Base-by-base conservation (phyloP, 108 stramenopile genomes). In the Mediolabrus comicus region DNA sequence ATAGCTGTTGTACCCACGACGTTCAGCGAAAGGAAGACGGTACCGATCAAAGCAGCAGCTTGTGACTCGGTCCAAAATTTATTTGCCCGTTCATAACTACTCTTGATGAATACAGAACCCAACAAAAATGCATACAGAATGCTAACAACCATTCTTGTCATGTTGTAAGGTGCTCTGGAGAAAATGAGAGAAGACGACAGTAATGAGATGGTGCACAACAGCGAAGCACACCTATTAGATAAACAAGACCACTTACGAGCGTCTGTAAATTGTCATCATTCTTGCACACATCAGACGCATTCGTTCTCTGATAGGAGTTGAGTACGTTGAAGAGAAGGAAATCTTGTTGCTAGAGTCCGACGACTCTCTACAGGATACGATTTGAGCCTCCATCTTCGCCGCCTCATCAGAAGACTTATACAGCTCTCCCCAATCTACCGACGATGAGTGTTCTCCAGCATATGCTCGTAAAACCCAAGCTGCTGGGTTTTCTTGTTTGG, bases 401-500 rank as follows among this genome's bases (percentile, higher is more conserved):
- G 32, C 71, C 34, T 84, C 54, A 4, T 81, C 58, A 19, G 79
- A 81, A 29, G 58, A 30, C 17, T 56, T 36, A 33, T 84, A 87
- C 8, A 65, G 36, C 34, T 83, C 84, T 19, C 75, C 79, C 59
- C 79, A 73, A 43, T 88, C 87, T 26, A 51, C 57, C 5, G 28
- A 19, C 6, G 75, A 65, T 12, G 69, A 26, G 0, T 85, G 51
- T 19, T 73, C 72, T 35, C 72, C 64, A 32, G 74, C 74, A 54
- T 34, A 69, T 53, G 79, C 81, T 39, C 78, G 67, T 17, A 90
- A 39, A 59, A 90, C 84, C 89, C 89, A 90, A 31, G 87, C 84
- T 7, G 89, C 86, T 9, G 89, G 89, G 56, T 90, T 90, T 57
- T 87, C 89, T 61, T 85, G 86, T 19, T 68, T 65, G 6, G 79